Conservation (phyloP, 306 rosid genomes). For the Citrullus colocynthis region DNA sequence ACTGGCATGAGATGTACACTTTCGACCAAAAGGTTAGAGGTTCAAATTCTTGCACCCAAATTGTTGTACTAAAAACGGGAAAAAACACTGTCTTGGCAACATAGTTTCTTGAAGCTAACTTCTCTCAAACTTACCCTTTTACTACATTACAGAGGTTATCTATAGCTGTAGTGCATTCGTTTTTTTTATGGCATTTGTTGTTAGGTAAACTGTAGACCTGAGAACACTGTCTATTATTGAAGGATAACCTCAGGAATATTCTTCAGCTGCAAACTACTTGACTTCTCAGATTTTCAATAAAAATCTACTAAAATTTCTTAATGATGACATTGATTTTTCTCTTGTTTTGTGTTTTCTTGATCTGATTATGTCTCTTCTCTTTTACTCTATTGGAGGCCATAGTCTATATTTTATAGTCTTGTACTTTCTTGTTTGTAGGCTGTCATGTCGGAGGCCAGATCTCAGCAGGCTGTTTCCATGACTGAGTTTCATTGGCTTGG, state of each 20-base stretch:
- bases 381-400: background rate
- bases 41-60: too few species aligned
- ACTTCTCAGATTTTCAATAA: background rate
- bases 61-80: too few species aligned
- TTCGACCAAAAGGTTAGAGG: too few species aligned
- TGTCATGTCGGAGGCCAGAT: slow-evolving; percentile 97
- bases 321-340: background rate
- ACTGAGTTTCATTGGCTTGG: slow-evolving; percentile 97
- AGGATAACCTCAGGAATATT: background rate
- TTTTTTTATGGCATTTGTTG: background rate
- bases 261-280: background rate
- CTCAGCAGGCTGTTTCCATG: slow-evolving; percentile 99
- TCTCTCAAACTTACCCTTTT: background rate
- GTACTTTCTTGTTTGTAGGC: slow-evolving; percentile 42
- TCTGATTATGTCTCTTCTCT: background rate
- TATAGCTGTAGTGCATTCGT: background rate
- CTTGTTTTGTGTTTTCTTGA: background rate
- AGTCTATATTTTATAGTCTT: background rate
- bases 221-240: background rate
- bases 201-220: background rate
- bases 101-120: background rate
- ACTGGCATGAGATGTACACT: too few species aligned
- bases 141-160: background rate
- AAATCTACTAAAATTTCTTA: background rate
- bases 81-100: background rate